phyloP scores from a whole-genome alignment of 257 asterid species.

The Solanum rostratum region DNA sequence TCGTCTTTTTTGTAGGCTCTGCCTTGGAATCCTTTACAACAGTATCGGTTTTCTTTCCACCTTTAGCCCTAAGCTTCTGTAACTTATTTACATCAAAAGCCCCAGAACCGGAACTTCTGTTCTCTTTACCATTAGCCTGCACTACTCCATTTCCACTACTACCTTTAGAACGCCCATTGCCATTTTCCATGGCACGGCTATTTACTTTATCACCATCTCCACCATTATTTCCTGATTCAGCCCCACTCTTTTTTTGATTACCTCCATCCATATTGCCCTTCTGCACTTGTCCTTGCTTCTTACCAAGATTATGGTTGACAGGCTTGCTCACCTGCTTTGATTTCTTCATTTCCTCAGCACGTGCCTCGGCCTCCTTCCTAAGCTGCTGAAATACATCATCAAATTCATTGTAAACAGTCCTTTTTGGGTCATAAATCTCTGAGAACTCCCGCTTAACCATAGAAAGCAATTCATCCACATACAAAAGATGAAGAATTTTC shows the following conservation, averaged over 20 bases:
- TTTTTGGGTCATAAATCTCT: slow-evolving; percentile 58
- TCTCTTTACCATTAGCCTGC: slow-evolving; percentile 48
- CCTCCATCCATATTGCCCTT: slow-evolving; percentile 56
- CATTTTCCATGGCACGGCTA: slow-evolving; percentile 37
- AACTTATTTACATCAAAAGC: slow-evolving; percentile 91
- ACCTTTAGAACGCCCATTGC: slow-evolving; percentile 40
- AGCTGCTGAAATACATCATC: slow-evolving; percentile 74
- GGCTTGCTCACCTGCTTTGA: slow-evolving; percentile 59
- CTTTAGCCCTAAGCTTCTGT: slow-evolving; percentile 64
- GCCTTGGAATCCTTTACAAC: slow-evolving; percentile 53
- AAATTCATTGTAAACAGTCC: slow-evolving; percentile 62
- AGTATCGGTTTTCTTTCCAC: slow-evolving; percentile 54
- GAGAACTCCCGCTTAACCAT: slow-evolving; percentile 79
- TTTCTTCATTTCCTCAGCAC: slow-evolving; percentile 83
- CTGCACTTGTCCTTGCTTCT: slow-evolving; percentile 67
- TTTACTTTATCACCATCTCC: slow-evolving; percentile 38
- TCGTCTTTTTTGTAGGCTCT: slow-evolving; percentile 61
- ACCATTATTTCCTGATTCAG: slow-evolving; percentile 51
- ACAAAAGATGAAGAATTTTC: slow-evolving; percentile 79
- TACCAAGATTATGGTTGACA: slow-evolving; percentile 28
- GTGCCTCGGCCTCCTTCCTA: slow-evolving; percentile 87
- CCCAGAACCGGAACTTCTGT: slow-evolving; percentile 41
- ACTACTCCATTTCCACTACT: slow-evolving; percentile 30
- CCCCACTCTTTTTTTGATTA: slow-evolving; percentile 61
- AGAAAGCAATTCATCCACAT: slow-evolving; percentile 86